Conservation (phyloP, 2,329 filamentous ascomycete genomes). For the Xylariales sp. region DNA sequence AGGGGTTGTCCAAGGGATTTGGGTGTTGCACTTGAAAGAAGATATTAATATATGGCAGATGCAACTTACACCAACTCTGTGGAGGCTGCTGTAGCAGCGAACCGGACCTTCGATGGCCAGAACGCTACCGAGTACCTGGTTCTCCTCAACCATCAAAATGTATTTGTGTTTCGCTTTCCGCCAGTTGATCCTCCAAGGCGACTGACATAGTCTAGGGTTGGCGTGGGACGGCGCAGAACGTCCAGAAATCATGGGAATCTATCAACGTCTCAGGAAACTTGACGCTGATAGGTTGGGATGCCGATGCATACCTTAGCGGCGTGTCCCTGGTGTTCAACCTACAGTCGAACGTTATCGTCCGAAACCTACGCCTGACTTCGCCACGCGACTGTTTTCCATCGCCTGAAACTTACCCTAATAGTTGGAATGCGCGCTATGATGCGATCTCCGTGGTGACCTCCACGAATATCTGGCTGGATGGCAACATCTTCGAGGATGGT, state of each 20-base stretch:
- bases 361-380: slow-evolving; percentile 14
- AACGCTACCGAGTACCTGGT: slow-evolving; percentile 17
- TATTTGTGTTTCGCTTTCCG: not conserved
- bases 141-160: slow-evolving; percentile 15
- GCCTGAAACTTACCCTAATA: slow-evolving; percentile 13
- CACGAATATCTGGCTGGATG: slow-evolving; percentile 15
- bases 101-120: slow-evolving; percentile 13
- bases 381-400: slow-evolving; percentile 18
- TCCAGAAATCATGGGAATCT: slow-evolving; percentile 16
- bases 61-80: slow-evolving; percentile 16
- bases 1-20: too few relatives aligned
- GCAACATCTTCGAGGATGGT: slow-evolving; percentile 15
- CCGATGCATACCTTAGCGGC: slow-evolving; percentile 13
- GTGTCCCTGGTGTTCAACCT: slow-evolving; percentile 16
- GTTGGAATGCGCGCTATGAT: slow-evolving; percentile 19
- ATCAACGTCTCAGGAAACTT: slow-evolving; percentile 16
- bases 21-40: too few relatives aligned
- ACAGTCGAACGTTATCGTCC: slow-evolving; percentile 15
- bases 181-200: not conserved
- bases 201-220: slow-evolving; percentile 11
- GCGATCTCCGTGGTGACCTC: slow-evolving; percentile 15
- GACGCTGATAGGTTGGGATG: slow-evolving; percentile 17
- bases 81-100: slow-evolving; percentile 10
- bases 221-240: slow-evolving; percentile 16
- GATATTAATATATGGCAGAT: too few relatives aligned